A percentile compares a stretch with the other conserved stretches of the same genome.
Evolutionary conservation across 306 rosid species (phyloP).

Genomic region (Dalbergia cochinchinensis): DNA sequence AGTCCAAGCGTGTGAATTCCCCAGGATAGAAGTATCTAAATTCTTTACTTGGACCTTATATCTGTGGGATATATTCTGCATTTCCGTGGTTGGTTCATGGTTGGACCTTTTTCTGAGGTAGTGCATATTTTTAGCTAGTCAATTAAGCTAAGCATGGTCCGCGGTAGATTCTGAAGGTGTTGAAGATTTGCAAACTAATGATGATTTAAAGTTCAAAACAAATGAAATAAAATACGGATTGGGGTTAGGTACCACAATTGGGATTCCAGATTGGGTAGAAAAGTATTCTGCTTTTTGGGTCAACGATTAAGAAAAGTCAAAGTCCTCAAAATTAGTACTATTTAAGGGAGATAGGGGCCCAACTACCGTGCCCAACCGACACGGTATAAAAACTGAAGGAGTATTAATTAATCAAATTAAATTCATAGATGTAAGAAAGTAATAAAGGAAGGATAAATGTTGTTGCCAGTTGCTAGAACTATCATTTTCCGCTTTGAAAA

Average conservation of each 20-base stretch:
- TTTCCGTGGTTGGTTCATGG: neutral
- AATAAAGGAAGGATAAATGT: conserved; percentile 1
- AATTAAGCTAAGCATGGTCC: neutral
- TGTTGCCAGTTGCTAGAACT: conserved; percentile 22
- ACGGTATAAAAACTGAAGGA: neutral
- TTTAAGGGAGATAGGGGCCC: conserved; percentile 12
- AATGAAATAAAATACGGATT: neutral
- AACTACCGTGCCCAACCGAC: conserved; percentile 5
- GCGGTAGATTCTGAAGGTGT: neutral
- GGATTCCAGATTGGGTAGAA: conserved; percentile 2
- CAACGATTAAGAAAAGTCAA: conserved; percentile 27
- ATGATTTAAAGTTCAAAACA: neutral
- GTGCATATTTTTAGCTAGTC: conserved; percentile 10
- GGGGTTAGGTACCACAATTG: conserved; percentile 5
- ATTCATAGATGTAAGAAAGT: neutral
- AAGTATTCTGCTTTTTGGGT: neutral
- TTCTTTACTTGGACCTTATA: conserved; percentile 5
- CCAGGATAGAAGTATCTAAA: neutral
- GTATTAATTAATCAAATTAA: conserved; percentile 12
- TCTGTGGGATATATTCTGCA: neutral
- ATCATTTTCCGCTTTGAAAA: conserved; percentile 9
- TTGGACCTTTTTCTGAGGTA: neutral
- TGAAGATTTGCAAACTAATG: conserved; percentile 6
- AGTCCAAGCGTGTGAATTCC: conserved; percentile 13
- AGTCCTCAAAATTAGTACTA: neutral